Evolutionary conservation across 2,329 filamentous ascomycete genomes (phyloP).

Genomic region (Aspergillus awamori): DNA sequence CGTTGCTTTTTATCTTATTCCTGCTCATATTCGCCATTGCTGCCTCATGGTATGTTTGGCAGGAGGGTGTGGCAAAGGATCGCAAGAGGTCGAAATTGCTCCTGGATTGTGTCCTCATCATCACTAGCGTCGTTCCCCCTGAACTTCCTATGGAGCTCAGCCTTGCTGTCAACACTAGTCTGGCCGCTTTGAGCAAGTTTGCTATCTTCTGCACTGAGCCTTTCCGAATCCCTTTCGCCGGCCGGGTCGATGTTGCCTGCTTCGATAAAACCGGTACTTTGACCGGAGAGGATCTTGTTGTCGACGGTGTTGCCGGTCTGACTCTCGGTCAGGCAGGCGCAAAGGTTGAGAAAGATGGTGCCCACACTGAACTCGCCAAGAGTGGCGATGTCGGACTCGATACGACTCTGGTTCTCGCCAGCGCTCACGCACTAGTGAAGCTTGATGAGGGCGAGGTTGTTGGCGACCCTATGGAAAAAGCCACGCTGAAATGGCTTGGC

Average conservation of each 20-base stretch:
- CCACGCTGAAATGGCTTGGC: constrained; percentile 82
- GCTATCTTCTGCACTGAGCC: constrained; percentile 99
- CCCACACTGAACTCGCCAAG: constrained; percentile 75
- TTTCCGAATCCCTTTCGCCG: constrained; percentile 95
- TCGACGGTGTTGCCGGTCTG: constrained; percentile 93
- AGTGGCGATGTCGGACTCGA: constrained; percentile 73
- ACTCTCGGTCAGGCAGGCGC: constrained; percentile 70
- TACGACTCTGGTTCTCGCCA: constrained; percentile 90
- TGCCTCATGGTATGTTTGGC: constrained; percentile 98
- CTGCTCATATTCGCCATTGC: constrained; percentile 93
- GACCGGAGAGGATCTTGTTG: constrained; percentile 93
- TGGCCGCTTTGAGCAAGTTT: constrained; percentile 90
- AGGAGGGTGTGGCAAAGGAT: constrained; percentile 90
- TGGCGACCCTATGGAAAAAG: constrained; percentile 98
- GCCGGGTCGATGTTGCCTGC: constrained; percentile 92
- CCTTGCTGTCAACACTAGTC: constrained; percentile 94
- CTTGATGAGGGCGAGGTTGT: constrained; percentile 96
- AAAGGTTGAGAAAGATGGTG: constrained; percentile 74
- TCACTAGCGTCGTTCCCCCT: constrained; percentile 97
- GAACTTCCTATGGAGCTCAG: constrained; percentile 98
- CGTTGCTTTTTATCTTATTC: constrained; percentile 96
- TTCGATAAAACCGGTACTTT: constrained; percentile 98
- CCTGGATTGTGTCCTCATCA: constrained; percentile 94
- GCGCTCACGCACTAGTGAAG: constrained; percentile 92
- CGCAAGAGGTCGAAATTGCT: constrained; percentile 97